Conservation (phyloP, 2,329 filamentous ascomycete species). For the Seiridium cupressi region DNA sequence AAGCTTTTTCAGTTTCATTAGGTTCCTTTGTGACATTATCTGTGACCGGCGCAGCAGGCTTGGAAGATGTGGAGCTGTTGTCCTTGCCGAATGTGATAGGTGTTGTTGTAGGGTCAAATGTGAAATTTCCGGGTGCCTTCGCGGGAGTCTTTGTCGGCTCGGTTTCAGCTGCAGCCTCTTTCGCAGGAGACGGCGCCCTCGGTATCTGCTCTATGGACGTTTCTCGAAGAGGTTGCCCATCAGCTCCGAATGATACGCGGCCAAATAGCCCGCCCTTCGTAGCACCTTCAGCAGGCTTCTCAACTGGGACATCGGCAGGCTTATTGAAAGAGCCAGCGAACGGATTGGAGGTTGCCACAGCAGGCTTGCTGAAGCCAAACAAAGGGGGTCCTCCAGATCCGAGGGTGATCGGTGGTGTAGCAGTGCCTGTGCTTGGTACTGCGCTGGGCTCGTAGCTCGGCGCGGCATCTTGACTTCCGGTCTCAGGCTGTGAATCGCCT, state of each 20-base stretch:
- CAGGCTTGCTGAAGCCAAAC: conserved; percentile 29
- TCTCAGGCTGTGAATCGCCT: conserved; percentile 41
- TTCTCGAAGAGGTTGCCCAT: conserved; percentile 29
- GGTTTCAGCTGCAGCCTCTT: conserved; percentile 12
- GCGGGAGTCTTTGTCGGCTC: conserved; percentile 20
- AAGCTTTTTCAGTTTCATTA: conserved; percentile 24
- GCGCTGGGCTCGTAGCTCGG: conserved; percentile 28
- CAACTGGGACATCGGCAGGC: conserved; percentile 6
- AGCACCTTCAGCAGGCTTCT: conserved; percentile 16
- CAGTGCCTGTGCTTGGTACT: conserved; percentile 38
- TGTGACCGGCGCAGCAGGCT: conserved; percentile 22
- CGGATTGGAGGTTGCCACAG: conserved; percentile 11
- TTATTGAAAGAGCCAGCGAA: conserved; percentile 4
- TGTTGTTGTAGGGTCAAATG: conserved; percentile 28
- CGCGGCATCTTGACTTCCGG: conserved; percentile 39
- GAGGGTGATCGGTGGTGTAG: conserved; percentile 36
- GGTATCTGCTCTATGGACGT: conserved; percentile 17
- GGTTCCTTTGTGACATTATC: conserved; percentile 22
- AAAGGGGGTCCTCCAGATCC: conserved; percentile 31
- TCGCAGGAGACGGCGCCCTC: conserved; percentile 8
- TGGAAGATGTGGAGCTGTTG: conserved; percentile 28
- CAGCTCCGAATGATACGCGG: conserved; percentile 27
- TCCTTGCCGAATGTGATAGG: conserved; percentile 23
- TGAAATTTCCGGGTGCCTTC: conserved; percentile 29
- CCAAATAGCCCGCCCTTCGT: conserved; percentile 29